These are phyloP conservation scores for Diaporthe destruens DNA, from an alignment of 2,329 filamentous ascomycete species.

Conservation along the genomic window DNA sequence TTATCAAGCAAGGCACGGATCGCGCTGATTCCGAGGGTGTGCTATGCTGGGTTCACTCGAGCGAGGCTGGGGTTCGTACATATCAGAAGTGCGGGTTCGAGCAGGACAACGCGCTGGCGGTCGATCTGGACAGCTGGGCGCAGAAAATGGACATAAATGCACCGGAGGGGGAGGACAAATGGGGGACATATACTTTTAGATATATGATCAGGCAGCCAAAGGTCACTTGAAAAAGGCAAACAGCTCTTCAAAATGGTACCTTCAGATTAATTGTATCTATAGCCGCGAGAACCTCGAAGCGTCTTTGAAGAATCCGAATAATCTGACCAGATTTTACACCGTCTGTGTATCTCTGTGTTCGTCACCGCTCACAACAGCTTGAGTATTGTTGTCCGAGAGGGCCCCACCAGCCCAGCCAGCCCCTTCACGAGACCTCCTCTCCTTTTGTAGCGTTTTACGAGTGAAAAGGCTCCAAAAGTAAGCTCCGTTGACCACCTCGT, in stretches of 20 bases:
- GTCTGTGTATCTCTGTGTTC: neutral
- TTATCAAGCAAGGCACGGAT: constrained; percentile 52
- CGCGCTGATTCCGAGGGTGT: constrained; percentile 48
- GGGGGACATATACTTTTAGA: constrained; percentile 52
- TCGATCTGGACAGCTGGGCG: constrained; percentile 51
- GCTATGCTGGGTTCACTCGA: constrained; percentile 54
- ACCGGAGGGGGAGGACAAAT: constrained; percentile 46
- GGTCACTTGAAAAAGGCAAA: neutral
- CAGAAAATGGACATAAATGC: constrained; percentile 41
- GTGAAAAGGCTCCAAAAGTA: constrained; percentile 44
- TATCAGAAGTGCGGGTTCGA: constrained; percentile 50
- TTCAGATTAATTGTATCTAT: neutral
- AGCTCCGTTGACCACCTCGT: constrained; percentile 45
- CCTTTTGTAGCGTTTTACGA: constrained; percentile 40
- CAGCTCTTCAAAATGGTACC: neutral
- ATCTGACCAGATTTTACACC: neutral
- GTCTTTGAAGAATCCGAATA: neutral
- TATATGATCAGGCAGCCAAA: constrained; percentile 48
- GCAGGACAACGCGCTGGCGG: constrained; percentile 47
- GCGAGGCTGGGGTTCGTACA: constrained; percentile 48
- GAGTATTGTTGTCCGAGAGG: neutral
- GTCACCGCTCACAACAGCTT: neutral
- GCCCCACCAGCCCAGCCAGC: neutral
- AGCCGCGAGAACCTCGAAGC: too few relatives aligned
- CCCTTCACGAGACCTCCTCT: constrained; percentile 41